Evolutionary conservation across 179 eudicot species (phyloP), one percentile per base, ranked within the genome.

Genomic region (Spergularia azorica): DNA sequence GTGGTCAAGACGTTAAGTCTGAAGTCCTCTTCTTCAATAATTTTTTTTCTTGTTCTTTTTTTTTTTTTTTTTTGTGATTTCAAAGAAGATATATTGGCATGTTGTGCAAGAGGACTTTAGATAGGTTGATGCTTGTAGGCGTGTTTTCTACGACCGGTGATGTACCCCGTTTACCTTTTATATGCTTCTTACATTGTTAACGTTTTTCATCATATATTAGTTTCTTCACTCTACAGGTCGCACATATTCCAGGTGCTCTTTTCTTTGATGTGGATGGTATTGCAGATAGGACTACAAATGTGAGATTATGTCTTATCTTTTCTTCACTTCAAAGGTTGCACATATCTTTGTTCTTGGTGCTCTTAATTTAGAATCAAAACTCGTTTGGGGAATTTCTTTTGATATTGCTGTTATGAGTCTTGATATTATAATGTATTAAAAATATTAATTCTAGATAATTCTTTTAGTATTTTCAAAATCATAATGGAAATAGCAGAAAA

Each of bases 181-280:
- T 21, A 21, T 43, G 63, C 54, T 63, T 50, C 26, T 18, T 11
- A 36, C n/a, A 39, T 41, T 73, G 32, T 46, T 26, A 20, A 15
- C 20, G 63, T 71, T 39, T 66, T 12, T 54, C 50, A 26, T 43
- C 26, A 36, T 39, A 62, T 70, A 57, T 14, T 26, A 55, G 20
- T 73, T 64, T 13, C 70, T 61, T 68, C 17, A 38, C 18, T 63
- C 51, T 70, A 70, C 90, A 95, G 98, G 97, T 89, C 77, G 97
- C 97, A 56, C 97, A 90, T 82, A 91, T 95, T 84, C 97, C 98
- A 21, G 95, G 97, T 79, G 97, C 98, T 56, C 87, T 95, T 67
- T 95, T 95, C 91, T 95, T 95, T 70, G 97, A 93, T 38, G 85
- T 95, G 71, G 98, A 95, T 79, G 97, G 97, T 63, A 90, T 91